Conservation (phyloP, 257 asterid genomes). For the Solanum chaucha region DNA sequence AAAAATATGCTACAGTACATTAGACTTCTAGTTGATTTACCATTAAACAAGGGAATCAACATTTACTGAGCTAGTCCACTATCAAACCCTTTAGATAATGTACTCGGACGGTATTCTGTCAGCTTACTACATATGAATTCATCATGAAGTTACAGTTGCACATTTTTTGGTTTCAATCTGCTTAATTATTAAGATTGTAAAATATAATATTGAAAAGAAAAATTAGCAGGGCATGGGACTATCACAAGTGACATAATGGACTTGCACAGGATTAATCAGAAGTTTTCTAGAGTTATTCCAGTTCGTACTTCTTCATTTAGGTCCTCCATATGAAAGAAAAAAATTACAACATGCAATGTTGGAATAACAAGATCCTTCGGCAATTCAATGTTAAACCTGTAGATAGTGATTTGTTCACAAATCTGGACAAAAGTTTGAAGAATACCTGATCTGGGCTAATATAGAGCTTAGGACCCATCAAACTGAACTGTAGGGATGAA, state of each 20-base stretch:
- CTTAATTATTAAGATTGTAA: not conserved
- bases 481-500: conserved; percentile 79
- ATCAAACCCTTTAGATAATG: not conserved
- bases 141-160: not conserved
- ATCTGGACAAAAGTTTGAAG: not conserved
- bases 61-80: not conserved
- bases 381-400: not conserved
- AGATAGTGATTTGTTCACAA: not conserved
- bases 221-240: no score
- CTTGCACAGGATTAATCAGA: no score
- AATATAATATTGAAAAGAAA: not conserved
- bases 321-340: not conserved
- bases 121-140: not conserved
- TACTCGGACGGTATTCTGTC: not conserved
- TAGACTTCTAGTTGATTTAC: not conserved
- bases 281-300: not conserved
- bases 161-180: not conserved
- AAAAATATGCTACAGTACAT: not conserved
- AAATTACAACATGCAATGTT: not conserved
- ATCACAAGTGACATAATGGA: no score
- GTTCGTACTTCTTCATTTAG: not conserved
- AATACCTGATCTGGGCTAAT: conserved; percentile 95
- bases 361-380: not conserved
- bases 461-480: conserved; percentile 97
- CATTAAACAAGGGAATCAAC: not conserved